Percentiles rank a stretch among this genome's conserved stretches.
phyloP scores from a whole-genome alignment of 345 rosid species.

The Syzygium jambos region DNA sequence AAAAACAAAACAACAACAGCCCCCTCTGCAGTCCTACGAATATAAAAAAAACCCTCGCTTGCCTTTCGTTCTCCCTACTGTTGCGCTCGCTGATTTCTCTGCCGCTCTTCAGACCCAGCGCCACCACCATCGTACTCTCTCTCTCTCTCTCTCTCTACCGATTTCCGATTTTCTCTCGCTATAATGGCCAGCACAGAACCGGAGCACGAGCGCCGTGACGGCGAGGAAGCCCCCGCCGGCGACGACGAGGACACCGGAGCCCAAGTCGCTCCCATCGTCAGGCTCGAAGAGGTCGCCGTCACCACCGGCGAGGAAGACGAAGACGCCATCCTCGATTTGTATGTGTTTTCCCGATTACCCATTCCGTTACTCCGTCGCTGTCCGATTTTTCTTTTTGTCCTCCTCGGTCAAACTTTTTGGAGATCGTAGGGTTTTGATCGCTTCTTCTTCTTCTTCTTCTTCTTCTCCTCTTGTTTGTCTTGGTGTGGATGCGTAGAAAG shows the following conservation, averaged over 20 bases:
- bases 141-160: background rate
- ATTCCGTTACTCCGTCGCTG: background rate
- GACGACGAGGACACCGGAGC: slow-evolving; percentile 97
- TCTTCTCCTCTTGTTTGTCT: background rate
- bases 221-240: slow-evolving; percentile 51
- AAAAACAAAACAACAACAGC: too few species aligned
- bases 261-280: slow-evolving; percentile 77
- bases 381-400: background rate
- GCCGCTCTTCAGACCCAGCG: background rate
- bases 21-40: background rate
- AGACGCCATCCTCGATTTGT: slow-evolving; percentile 75
- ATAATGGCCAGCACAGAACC: slow-evolving; percentile 58
- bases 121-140: background rate
- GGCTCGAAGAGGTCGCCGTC: slow-evolving; percentile 76
- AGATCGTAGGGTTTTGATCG: background rate
- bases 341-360: background rate
- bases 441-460: background rate
- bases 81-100: background rate
- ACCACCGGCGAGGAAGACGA: slow-evolving; percentile 92
- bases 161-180: background rate
- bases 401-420: background rate
- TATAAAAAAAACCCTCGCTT: background rate
- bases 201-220: slow-evolving; percentile 50
- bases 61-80: rapidly evolving
- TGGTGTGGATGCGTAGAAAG: slow-evolving; percentile 34